These are phyloP conservation scores for Populus pruinosa DNA, from an alignment of 345 rosid genomes.

Conservation along the genomic window DNA sequence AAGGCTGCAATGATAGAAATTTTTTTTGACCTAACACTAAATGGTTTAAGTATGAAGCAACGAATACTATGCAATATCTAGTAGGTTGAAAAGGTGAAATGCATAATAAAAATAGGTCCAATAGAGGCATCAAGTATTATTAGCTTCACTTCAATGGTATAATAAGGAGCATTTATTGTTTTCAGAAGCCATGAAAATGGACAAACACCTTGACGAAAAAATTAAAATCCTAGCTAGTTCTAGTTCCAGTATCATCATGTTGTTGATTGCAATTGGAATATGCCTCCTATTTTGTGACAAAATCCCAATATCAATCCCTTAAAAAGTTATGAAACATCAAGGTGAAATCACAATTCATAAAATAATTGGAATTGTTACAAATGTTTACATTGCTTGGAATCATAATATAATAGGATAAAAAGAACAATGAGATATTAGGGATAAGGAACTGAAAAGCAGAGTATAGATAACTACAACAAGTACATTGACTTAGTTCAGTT, in stretches of 20 bases:
- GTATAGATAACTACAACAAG: no score
- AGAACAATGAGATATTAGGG: no score
- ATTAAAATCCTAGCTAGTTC: conserved; percentile 24
- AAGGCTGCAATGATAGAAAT: conserved; percentile 51
- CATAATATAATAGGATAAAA: no score
- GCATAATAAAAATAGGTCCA: conserved; percentile 12
- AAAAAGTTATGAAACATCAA: conserved; percentile 6
- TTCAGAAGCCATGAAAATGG: conserved; percentile 24
- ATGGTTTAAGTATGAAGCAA: conserved; percentile 34
- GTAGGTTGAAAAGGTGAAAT: conserved; percentile 24
- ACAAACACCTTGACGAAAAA: conserved; percentile 18
- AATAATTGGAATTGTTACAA: conserved; percentile 21
- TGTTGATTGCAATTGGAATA: conserved; percentile 18
- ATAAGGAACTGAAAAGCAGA: no score
- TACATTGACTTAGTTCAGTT: no score
- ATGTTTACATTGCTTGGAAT: neutral
- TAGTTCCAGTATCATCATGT: conserved; percentile 7
- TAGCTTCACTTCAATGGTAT: conserved; percentile 15
- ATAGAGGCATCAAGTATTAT: conserved; percentile 20
- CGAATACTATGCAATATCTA: conserved; percentile 20
- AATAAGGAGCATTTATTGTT: conserved; percentile 23
- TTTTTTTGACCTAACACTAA: conserved; percentile 37
- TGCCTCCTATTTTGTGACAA: conserved; percentile 28
- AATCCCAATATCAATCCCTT: neutral
- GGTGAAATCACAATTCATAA: conserved; percentile 27